Conservation (phyloP, 306 rosid species). For the Medicago lupulina region DNA sequence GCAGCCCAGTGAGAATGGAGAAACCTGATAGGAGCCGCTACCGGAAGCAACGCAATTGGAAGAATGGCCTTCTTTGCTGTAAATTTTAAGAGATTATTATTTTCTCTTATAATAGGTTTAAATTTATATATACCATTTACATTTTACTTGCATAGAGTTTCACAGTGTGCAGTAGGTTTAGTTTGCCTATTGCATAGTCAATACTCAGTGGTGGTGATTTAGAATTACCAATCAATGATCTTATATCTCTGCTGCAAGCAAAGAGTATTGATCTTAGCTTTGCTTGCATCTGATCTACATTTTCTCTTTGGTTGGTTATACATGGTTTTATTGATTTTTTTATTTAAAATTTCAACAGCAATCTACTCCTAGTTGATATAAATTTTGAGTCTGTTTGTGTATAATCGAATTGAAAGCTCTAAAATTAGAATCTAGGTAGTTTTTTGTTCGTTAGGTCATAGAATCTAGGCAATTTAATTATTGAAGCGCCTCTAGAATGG, state of each 20-base stretch:
- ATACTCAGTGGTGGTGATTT: background rate
- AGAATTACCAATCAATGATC: constrained; percentile 33
- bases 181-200: constrained; percentile 33
- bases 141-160: constrained; percentile 36
- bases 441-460: background rate
- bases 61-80: constrained; percentile 79
- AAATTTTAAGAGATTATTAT: constrained; percentile 64
- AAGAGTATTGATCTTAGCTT: constrained; percentile 26
- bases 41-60: constrained; percentile 71
- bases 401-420: background rate
- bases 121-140: constrained; percentile 38
- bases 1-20: constrained; percentile 92
- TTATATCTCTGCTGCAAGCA: constrained; percentile 40
- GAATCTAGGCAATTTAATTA: background rate
- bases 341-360: constrained; percentile 21
- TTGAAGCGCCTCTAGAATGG: background rate
- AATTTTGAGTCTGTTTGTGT: constrained; percentile 21
- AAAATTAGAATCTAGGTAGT: constrained; percentile 13
- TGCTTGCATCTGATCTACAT: constrained; percentile 34
- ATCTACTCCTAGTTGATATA: constrained; percentile 27
- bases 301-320: background rate
- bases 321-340: constrained; percentile 38
- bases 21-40: constrained; percentile 63
- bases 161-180: constrained; percentile 56
- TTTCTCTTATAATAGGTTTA: constrained; percentile 47